phyloP scores from a whole-genome alignment of 192 early-diverging fungal species.

The Coemansia sp. region DNA sequence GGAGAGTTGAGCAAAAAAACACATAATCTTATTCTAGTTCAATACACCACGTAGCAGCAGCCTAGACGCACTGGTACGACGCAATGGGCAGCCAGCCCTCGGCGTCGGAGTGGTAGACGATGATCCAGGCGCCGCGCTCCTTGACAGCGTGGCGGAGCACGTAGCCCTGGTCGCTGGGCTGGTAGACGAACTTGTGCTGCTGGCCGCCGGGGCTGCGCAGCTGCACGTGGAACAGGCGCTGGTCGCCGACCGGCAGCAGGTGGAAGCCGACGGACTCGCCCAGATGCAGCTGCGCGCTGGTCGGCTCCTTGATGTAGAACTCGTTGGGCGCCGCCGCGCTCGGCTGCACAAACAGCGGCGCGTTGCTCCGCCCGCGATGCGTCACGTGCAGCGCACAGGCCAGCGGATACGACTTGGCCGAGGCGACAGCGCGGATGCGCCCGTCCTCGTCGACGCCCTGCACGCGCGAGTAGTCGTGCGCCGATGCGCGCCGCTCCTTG shows the following conservation, averaged over 20 bases:
- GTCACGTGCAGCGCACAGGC: conserved; percentile 43
- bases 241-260: conserved; percentile 51
- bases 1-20: background rate
- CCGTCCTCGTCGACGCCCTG: conserved; percentile 52
- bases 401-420: conserved; percentile 49
- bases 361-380: conserved; percentile 46
- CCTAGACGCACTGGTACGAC: conserved; percentile 46
- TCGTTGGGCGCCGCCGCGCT: conserved; percentile 49
- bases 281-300: conserved; percentile 38
- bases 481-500: conserved; percentile 36
- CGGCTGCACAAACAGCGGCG: conserved; percentile 47
- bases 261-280: conserved; percentile 54
- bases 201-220: conserved; percentile 53
- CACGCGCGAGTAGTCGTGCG: conserved; percentile 50
- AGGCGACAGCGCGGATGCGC: conserved; percentile 37
- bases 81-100: conserved; percentile 57
- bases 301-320: conserved; percentile 57
- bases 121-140: conserved; percentile 58
- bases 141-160: conserved; percentile 54
- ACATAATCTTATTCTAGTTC: background rate
- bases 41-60: background rate
- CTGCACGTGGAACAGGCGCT: conserved; percentile 55
- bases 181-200: conserved; percentile 57
- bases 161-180: conserved; percentile 57
- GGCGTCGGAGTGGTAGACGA: conserved; percentile 54